Evolutionary conservation across 768 basidiomycete species (phyloP), one percentile per base, ranked within the genome.

Genomic region (Amyloporia xantha): DNA sequence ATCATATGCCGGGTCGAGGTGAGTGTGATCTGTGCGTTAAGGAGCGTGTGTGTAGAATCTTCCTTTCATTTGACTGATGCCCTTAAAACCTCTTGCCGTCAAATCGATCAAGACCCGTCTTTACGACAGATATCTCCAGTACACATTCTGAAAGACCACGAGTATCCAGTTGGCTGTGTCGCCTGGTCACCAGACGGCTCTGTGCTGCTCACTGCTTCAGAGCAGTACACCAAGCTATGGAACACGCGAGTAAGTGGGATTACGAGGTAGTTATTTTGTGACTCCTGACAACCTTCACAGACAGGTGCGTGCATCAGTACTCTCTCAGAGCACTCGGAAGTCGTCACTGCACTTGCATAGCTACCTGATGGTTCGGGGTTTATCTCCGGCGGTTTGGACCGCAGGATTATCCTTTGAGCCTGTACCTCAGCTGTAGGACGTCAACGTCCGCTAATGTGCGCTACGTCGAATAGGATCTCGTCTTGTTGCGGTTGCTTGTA

Each of bases 111-210:
- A 43, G 72, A 73, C 54, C 66, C 74, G 42, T 71, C 75, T 45
- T 69, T 72, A 43, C 74, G 78, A 57, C 83, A 81, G 59, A 84
- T 82, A 75, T 70, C 66, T 27, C 71, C 73, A 40, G 76, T 81
- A 54, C 71, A 71, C 51, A 76, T 76, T 24, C 67, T 98, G 46
- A 70, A 76, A 33, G 90, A 86, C n/a, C 93, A 96, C 63, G 72
- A 74, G 23, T 86, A 86, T 61, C 62, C 82, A 7, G 84, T 98
- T 3, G 83, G 83, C 39, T 85, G 82, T 57, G 68, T 99, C 50
- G 84, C 92, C 1, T 99, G 95, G 94, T 97, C 96, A 23, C 74
- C 84, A 44, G 91, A 98, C 59, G 92, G 94, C 60, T 69, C 78
- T 17, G 74, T 87, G 54, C 71, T 99, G 51, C 74, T 96, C 38